Conservation (phyloP, 2,329 filamentous ascomycete genomes). For the Fusarium continuum region DNA sequence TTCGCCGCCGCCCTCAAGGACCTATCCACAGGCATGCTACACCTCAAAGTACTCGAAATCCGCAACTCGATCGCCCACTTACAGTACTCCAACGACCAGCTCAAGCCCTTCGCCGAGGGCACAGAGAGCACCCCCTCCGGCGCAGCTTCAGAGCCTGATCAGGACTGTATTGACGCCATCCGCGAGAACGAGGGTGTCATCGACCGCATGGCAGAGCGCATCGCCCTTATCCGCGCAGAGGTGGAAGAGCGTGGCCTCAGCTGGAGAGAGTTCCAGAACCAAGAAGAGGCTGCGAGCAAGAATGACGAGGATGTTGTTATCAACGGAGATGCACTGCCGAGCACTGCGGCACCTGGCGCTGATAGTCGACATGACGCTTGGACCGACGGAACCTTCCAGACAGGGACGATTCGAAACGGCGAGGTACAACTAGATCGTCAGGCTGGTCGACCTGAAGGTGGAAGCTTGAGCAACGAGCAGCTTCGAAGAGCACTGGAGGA, state of each 20-base stretch:
- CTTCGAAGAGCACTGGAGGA: slow-evolving; percentile 64
- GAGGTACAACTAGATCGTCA: slow-evolving; percentile 56
- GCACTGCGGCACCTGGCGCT: slow-evolving; percentile 3
- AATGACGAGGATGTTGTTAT: slow-evolving; percentile 36
- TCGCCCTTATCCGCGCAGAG: slow-evolving; percentile 70
- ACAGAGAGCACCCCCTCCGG: slow-evolving; percentile 46
- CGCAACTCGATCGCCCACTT: slow-evolving; percentile 79
- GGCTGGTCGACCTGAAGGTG: slow-evolving; percentile 48
- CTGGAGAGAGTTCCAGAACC: slow-evolving; percentile 66
- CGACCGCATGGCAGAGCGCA: slow-evolving; percentile 71
- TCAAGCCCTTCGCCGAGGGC: slow-evolving; percentile 72
- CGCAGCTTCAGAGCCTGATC: slow-evolving; percentile 57
- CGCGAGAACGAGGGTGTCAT: slow-evolving; percentile 76
- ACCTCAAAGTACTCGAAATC: slow-evolving; percentile 79
- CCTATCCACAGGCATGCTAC: slow-evolving; percentile 72
- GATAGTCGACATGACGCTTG: slow-evolving; percentile 56
- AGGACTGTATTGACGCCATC: slow-evolving; percentile 78
- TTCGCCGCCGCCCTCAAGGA: slow-evolving; percentile 75
- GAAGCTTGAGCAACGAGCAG: slow-evolving; percentile 67
- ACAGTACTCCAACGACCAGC: slow-evolving; percentile 76
- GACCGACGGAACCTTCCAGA: slow-evolving; percentile 71
- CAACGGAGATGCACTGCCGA: slow-evolving; percentile 29
- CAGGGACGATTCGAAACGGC: slow-evolving; percentile 63
- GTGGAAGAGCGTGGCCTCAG: slow-evolving; percentile 66
- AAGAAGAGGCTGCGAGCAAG: slow-evolving; percentile 53